Conservation (phyloP, 2,329 filamentous ascomycete species). For the Mycosphaerella sp. region DNA sequence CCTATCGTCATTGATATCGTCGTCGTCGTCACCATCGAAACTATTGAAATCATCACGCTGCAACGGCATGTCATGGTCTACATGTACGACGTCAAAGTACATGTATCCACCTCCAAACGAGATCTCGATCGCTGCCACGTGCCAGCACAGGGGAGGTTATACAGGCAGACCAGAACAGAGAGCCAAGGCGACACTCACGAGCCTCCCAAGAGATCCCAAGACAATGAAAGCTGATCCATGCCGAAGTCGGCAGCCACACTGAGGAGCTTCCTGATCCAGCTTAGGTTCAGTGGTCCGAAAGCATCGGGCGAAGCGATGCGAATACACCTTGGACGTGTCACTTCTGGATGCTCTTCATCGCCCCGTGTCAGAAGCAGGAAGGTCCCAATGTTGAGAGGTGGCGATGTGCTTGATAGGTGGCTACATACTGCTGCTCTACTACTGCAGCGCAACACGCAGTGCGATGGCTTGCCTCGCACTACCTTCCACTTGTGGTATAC, state of each 20-base stretch:
- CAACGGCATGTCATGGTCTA: background rate
- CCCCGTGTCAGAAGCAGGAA: constrained; percentile 1
- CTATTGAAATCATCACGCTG: background rate
- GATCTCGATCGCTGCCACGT: background rate
- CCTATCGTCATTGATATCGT: too few relatives aligned
- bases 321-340: constrained; percentile 2
- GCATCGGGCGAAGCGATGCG: too few relatives aligned
- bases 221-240: constrained; percentile 3
- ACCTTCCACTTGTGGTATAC: too few relatives aligned
- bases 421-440: too few relatives aligned
- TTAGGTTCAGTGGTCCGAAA: too few relatives aligned
- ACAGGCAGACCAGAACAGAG: too few relatives aligned
- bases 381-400: too few relatives aligned
- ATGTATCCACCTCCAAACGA: background rate
- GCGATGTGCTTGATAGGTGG: too few relatives aligned
- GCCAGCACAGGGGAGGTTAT: background rate
- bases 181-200: too few relatives aligned
- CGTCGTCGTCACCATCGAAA: background rate
- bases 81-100: background rate
- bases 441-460: too few relatives aligned
- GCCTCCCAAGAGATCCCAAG: too few relatives aligned
- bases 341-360: background rate
- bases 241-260: constrained; percentile 12
- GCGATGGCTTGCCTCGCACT: too few relatives aligned
- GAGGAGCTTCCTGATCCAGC: constrained; percentile 1